Conservation (phyloP, 2,329 filamentous ascomycete genomes). For the Talaromyces sp. region DNA sequence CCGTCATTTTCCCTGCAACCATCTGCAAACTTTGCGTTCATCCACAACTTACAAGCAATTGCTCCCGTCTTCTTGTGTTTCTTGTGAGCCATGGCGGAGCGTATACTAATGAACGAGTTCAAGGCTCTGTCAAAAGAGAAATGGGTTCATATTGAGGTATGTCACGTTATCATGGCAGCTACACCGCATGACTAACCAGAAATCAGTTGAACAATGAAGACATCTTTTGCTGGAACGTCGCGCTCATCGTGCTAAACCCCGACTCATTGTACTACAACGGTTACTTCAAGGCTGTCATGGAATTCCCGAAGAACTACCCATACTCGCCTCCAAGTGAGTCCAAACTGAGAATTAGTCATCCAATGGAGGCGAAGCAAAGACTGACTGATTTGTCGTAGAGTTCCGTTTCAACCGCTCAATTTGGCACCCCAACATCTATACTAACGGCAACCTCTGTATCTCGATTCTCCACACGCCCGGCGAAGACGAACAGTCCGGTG, state of each 20-base stretch:
- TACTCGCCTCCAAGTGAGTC: conserved; percentile 68
- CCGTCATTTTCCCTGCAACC: neutral
- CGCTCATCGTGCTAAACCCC: conserved; percentile 86
- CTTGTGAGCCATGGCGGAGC: conserved; percentile 51
- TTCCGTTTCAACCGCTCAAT: conserved; percentile 81
- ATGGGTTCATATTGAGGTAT: conserved; percentile 86
- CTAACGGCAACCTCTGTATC: conserved; percentile 87
- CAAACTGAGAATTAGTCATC: neutral
- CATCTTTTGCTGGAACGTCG: conserved; percentile 82
- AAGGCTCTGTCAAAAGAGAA: conserved; percentile 79
- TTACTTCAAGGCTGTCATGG: conserved; percentile 88
- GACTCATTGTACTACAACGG: conserved; percentile 90
- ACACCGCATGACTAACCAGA: neutral
- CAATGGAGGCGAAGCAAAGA: neutral
- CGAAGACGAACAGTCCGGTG: conserved; percentile 88
- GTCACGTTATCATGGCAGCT: conserved; percentile 24
- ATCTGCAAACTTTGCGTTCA: neutral
- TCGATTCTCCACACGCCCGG: conserved; percentile 92
- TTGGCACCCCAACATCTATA: conserved; percentile 91
- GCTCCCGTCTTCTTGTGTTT: neutral
- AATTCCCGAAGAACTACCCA: conserved; percentile 83
- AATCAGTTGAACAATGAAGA: conserved; percentile 71
- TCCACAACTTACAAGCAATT: neutral
- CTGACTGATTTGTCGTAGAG: conserved; percentile 41
- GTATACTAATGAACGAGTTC: conserved; percentile 86